A percentile compares a stretch with the other conserved stretches of the same genome.
Evolutionary conservation across 306 rosid genomes (phyloP).

Genomic region (Trifolium dubium): DNA sequence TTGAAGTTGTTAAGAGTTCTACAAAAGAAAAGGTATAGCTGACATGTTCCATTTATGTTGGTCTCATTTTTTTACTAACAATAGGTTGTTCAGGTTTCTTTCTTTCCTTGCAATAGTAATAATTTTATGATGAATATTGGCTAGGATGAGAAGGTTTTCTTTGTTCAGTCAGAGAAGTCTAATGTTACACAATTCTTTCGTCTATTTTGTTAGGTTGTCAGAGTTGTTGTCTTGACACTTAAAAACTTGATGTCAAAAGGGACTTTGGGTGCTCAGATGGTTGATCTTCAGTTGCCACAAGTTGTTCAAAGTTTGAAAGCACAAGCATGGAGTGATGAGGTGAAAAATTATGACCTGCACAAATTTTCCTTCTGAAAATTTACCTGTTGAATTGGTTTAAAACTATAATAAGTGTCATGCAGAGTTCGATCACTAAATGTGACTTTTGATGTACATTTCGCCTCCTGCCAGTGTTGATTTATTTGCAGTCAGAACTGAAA

Average conservation of each 20-base stretch:
- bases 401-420: slow-evolving; percentile 18
- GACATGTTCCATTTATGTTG: slow-evolving; percentile 31
- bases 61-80: slow-evolving; percentile 21
- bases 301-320: slow-evolving; percentile 94
- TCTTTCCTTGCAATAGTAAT: slow-evolving; percentile 8
- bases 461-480: slow-evolving; percentile 22
- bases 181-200: slow-evolving; percentile 43
- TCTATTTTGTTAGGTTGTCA: slow-evolving; percentile 77
- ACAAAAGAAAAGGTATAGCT: slow-evolving; percentile 92
- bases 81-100: slow-evolving; percentile 6
- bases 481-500: not conserved
- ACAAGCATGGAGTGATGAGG: slow-evolving; percentile 99
- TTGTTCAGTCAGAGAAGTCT: slow-evolving; percentile 24
- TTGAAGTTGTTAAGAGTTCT: slow-evolving; percentile 88
- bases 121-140: slow-evolving; percentile 25
- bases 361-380: slow-evolving; percentile 34
- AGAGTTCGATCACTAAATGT: slow-evolving; percentile 14
- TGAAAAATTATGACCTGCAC: slow-evolving; percentile 43
- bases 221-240: slow-evolving; percentile 90
- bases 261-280: slow-evolving; percentile 95
- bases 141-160: not conserved
- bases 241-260: slow-evolving; percentile 88
- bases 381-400: slow-evolving; percentile 33
- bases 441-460: slow-evolving; percentile 30
- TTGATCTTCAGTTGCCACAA: slow-evolving; percentile 91